Base-by-base conservation (phyloP, 2,329 filamentous ascomycete genomes). In the Penicillium sp. region DNA sequence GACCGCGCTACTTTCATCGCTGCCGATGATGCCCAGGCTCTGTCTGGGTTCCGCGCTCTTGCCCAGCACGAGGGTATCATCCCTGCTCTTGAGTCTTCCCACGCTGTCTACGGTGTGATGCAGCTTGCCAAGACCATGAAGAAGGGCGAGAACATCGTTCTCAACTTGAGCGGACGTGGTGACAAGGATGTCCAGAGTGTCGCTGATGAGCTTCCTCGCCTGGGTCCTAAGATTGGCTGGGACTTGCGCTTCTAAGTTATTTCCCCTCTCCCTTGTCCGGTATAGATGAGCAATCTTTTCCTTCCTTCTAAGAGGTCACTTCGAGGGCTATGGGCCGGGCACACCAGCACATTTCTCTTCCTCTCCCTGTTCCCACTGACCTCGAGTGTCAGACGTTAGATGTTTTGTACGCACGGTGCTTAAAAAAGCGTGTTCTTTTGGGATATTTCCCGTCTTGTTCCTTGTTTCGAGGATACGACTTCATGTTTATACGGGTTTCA, bases 131-230 rank as follows among this genome's bases (percentile, higher is more conserved):
- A 96, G 85, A 90, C 87, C 51, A 92, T 97, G 90, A 81, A 82
- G 61, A 90, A 91, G 78, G 91, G 84, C 46, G 78, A 97, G 76
- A 91, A 97, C 67, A 78, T 99, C 23, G 93, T 99, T 53, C 92
- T 99, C 57, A 97, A 93, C 75, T 73, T 99, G 30, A 95, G 89
- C 68, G 94, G 94, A 7, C 82, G 94, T 63, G 94, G 94, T 57
- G 94, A 99, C 75, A 99, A 99, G 84, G 94, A 99, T 69, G 94
- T 99, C 52, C 92, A 99, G 83, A 96, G 90, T 66, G 93, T 99
- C 45, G 94, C 94, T 0, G 94, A 99, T 68, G 91, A 96, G 76
- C 76, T 99, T 68, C 93, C 93, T 15, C 89, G 82, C 62, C 74
- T 99, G 56, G 93, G 94, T 0, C 94, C 94, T 7, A 80, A 88